Percentiles rank a stretch among this genome's conserved stretches.
Conservation (phyloP, 768 basidiomycete species). For the Cyathus striatus region DNA sequence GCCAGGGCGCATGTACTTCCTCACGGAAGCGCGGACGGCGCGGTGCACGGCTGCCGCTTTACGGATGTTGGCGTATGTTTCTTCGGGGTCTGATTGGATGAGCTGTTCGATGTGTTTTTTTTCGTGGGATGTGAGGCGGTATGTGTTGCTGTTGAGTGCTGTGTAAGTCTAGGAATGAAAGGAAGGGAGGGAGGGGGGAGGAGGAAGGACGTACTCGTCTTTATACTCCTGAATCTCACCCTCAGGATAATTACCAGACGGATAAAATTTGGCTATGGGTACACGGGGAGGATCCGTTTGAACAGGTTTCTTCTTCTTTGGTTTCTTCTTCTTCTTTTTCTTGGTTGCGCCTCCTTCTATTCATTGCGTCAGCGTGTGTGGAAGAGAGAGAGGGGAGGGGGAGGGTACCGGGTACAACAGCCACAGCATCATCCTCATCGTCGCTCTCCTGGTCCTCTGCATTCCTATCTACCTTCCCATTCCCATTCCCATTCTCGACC, state of each 20-base stretch:
- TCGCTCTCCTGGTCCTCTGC: slow-evolving; percentile 13
- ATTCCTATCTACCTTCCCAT: slow-evolving; percentile 9
- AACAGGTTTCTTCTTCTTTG: slow-evolving; percentile 87
- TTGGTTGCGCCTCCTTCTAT: slow-evolving; percentile 72
- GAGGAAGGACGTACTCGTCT: slow-evolving; percentile 72
- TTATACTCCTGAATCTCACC: slow-evolving; percentile 91
- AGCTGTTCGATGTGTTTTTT: slow-evolving; percentile 77
- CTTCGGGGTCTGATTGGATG: slow-evolving; percentile 72
- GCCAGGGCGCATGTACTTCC: slow-evolving; percentile 82
- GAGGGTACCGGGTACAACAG: slow-evolving; percentile 11
- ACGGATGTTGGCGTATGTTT: slow-evolving; percentile 86
- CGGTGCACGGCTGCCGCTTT: slow-evolving; percentile 93
- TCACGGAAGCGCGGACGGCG: slow-evolving; percentile 79
- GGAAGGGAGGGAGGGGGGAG: too few species aligned
- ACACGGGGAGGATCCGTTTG: slow-evolving; percentile 93
- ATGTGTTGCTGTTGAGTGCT: slow-evolving; percentile 81
- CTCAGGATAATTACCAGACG: slow-evolving; percentile 79
- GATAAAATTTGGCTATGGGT: slow-evolving; percentile 84
- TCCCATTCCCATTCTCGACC: too few species aligned
- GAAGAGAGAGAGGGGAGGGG: not conserved
- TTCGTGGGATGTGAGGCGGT: slow-evolving; percentile 88
- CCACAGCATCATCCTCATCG: slow-evolving; percentile 14
- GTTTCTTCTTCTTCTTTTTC: slow-evolving; percentile 86
- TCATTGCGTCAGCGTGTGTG: not conserved
- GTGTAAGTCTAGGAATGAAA: too few species aligned